phyloP scores from a whole-genome alignment of 768 basidiomycete genomes.

The Leccinum incarnatum region DNA sequence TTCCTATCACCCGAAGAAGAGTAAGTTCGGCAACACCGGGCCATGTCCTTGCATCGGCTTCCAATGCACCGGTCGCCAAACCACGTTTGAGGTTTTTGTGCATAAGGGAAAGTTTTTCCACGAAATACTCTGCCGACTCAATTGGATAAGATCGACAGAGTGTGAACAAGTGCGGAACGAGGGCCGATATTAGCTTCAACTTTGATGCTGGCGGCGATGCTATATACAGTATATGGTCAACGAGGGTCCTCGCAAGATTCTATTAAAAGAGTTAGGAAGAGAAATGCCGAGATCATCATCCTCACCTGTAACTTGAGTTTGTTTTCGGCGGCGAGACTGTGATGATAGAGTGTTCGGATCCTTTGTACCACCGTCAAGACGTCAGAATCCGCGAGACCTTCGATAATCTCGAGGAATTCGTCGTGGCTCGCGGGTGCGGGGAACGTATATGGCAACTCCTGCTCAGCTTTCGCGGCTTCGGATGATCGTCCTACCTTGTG shows the following conservation, averaged over 20 bases:
- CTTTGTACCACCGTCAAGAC: constrained; percentile 82
- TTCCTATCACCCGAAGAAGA: constrained; percentile 76
- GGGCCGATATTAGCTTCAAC: constrained; percentile 55
- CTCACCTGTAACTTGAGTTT: constrained; percentile 87
- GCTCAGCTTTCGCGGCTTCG: constrained; percentile 29
- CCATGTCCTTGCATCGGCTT: constrained; percentile 74
- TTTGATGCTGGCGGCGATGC: constrained; percentile 61
- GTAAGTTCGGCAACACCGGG: constrained; percentile 81
- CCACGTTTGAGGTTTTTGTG: constrained; percentile 91
- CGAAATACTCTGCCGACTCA: constrained; percentile 73
- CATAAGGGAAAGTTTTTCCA: constrained; percentile 83
- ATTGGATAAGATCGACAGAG: constrained; percentile 82
- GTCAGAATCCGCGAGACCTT: constrained; percentile 67
- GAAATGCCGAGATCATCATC: constrained; percentile 3
- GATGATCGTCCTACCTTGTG: constrained; percentile 36
- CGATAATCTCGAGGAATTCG: constrained; percentile 83
- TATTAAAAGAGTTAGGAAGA: constrained; percentile 30
- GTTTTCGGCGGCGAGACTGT: constrained; percentile 88
- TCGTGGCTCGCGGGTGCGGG: constrained; percentile 84
- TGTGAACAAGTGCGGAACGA: constrained; percentile 76
- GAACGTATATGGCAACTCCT: constrained; percentile 90
- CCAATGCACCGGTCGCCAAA: constrained; percentile 63
- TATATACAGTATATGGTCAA: constrained; percentile 85
- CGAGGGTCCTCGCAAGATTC: constrained; percentile 71
- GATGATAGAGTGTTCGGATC: constrained; percentile 87